Conservation (phyloP, 208 protist genomes). For the Naegleria lovaniensis region DNA sequence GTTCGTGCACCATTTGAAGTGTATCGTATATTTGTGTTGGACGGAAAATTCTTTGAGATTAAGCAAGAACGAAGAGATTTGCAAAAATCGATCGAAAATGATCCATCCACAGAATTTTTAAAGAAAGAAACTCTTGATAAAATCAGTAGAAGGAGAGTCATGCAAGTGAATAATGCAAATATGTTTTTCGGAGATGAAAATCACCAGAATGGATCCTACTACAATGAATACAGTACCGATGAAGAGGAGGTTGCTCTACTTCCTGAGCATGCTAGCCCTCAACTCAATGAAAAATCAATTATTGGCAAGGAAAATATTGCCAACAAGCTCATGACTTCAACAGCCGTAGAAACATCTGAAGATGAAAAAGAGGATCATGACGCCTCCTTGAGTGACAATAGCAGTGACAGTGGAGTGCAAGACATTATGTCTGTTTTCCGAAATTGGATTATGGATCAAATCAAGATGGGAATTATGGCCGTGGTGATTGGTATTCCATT, state of each 20-base stretch:
- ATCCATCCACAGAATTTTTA: not conserved
- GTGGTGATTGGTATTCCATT: not conserved
- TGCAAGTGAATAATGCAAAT: not conserved
- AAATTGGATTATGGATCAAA: constrained; percentile 4
- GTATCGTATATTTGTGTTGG: constrained; percentile 26
- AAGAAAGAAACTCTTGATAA: not conserved
- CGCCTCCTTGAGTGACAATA: not conserved
- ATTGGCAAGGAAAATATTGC: not conserved
- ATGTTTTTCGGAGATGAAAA: not conserved
- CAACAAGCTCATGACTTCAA: not conserved
- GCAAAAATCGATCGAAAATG: not conserved
- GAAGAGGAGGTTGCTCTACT: not conserved
- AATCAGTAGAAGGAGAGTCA: not conserved
- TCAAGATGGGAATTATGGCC: constrained; percentile 16
- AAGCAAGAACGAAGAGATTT: not conserved
- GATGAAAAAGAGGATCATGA: not conserved
- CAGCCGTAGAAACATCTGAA: not conserved
- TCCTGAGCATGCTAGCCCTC: too few relatives aligned
- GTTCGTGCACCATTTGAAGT: constrained; percentile 17
- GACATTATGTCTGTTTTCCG: not conserved
- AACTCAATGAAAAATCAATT: not conserved
- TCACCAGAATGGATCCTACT: not conserved
- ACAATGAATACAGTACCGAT: not conserved
- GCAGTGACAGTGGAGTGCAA: not conserved
- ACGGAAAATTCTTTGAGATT: constrained; percentile 20